Evolutionary conservation across 345 rosid genomes (phyloP).

Genomic region (Pistacia vera): DNA sequence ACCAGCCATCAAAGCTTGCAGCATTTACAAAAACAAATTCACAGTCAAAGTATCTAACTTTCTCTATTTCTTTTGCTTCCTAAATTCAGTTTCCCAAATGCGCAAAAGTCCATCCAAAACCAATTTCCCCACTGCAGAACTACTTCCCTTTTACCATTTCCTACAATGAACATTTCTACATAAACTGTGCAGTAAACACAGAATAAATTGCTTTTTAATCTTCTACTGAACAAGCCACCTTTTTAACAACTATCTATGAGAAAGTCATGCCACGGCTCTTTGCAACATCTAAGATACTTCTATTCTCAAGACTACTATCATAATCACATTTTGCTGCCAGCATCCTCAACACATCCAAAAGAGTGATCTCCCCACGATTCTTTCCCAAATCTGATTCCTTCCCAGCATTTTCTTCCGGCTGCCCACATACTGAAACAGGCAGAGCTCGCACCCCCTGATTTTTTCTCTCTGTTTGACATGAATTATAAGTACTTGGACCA

Average conservation of each 20-base stretch:
- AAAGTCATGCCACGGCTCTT: slow-evolving; percentile 28
- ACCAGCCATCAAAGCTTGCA: neutral
- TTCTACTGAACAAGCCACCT: neutral
- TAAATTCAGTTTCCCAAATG: neutral
- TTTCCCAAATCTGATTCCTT: neutral
- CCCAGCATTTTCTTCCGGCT: slow-evolving; percentile 3
- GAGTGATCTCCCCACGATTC: neutral
- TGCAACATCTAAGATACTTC: slow-evolving; percentile 28
- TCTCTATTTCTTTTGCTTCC: neutral
- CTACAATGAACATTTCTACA: neutral
- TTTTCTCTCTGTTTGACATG: slow-evolving; percentile 6
- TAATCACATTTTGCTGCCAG: slow-evolving; percentile 11
- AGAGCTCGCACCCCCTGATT: slow-evolving; percentile 19
- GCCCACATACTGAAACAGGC: slow-evolving; percentile 26
- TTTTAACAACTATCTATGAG: slow-evolving; percentile 10
- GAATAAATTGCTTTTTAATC: neutral
- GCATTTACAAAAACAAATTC: neutral
- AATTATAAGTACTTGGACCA: neutral
- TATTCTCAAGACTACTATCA: slow-evolving; percentile 16
- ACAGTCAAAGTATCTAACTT: neutral
- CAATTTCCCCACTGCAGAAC: neutral
- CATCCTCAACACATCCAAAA: slow-evolving; percentile 32
- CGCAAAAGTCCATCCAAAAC: neutral
- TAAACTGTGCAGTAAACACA: neutral
- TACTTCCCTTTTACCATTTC: neutral